Conservation (phyloP, 2,329 filamentous ascomycete species). For the Aspergillus transmontanensis region DNA sequence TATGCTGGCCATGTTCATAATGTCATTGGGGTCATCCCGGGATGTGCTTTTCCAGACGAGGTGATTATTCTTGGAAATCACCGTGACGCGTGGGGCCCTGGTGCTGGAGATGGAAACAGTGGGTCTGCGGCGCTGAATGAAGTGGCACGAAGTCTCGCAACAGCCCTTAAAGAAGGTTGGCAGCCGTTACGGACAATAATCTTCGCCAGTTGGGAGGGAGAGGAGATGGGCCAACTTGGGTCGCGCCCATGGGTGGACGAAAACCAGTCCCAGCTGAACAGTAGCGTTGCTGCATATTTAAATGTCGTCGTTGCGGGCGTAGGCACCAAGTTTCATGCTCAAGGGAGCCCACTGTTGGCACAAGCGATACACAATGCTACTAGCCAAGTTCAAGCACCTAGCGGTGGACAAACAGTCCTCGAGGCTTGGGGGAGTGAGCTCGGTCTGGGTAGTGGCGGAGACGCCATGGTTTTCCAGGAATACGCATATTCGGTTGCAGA, state of each 20-base stretch:
- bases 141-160: slow-evolving; percentile 52
- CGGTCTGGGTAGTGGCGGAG: neutral
- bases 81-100: slow-evolving; percentile 57
- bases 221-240: neutral
- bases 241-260: neutral
- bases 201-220: slow-evolving; percentile 12
- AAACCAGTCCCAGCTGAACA: neutral
- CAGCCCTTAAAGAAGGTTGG: slow-evolving; percentile 52
- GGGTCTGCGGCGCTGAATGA: slow-evolving; percentile 54
- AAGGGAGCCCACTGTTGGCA: neutral
- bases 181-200: slow-evolving; percentile 52
- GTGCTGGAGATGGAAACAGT: slow-evolving; percentile 55
- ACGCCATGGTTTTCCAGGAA: neutral
- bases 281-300: neutral
- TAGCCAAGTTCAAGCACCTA: neutral
- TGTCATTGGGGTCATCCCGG: neutral
- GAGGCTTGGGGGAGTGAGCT: neutral
- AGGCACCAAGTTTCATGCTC: slow-evolving; percentile 8
- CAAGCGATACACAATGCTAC: neutral
- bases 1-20: neutral
- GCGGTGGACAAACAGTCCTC: neutral
- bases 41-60: slow-evolving; percentile 18
- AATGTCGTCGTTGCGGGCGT: neutral
- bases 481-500: neutral
- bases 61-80: slow-evolving; percentile 57